phyloP scores from a whole-genome alignment of 75 land plant genomes.

The Cunninghamia lanceolata region DNA sequence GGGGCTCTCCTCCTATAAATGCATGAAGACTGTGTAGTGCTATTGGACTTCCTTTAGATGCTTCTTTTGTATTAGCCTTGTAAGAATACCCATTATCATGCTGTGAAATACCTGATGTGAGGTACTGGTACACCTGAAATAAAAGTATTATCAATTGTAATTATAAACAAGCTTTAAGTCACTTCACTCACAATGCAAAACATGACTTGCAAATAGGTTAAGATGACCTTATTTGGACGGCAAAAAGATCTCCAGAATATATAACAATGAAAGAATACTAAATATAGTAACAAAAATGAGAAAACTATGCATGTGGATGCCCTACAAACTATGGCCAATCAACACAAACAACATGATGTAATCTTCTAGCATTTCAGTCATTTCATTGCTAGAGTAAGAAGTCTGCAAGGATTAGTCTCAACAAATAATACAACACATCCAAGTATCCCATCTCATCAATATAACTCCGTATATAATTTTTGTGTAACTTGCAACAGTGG shows the following conservation, averaged over 20 bases:
- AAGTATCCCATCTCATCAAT: background rate
- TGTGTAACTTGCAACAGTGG: background rate
- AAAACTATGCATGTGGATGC: background rate
- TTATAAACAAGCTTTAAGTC: background rate
- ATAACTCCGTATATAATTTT: no score
- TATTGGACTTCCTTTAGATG: slow-evolving; percentile 30
- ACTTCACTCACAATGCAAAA: background rate
- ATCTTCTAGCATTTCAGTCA: background rate
- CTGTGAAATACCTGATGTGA: slow-evolving; percentile 29
- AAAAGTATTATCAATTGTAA: background rate
- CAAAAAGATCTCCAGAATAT: background rate
- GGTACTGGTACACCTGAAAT: slow-evolving; percentile 66
- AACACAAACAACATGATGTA: no score
- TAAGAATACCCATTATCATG: background rate
- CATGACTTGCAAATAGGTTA: background rate
- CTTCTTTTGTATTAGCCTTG: slow-evolving; percentile 4
- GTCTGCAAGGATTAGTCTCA: background rate
- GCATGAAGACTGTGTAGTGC: slow-evolving; percentile 68
- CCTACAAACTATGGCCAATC: no score
- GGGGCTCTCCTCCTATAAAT: slow-evolving; percentile 62
- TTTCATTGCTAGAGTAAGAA: background rate
- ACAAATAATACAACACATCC: background rate
- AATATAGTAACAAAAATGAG: background rate
- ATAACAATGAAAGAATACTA: background rate
- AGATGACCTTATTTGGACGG: background rate